These are phyloP conservation scores for Phytophthora parvispora DNA, from an alignment of 352 stramenopile genomes.

Conservation along the genomic window DNA sequence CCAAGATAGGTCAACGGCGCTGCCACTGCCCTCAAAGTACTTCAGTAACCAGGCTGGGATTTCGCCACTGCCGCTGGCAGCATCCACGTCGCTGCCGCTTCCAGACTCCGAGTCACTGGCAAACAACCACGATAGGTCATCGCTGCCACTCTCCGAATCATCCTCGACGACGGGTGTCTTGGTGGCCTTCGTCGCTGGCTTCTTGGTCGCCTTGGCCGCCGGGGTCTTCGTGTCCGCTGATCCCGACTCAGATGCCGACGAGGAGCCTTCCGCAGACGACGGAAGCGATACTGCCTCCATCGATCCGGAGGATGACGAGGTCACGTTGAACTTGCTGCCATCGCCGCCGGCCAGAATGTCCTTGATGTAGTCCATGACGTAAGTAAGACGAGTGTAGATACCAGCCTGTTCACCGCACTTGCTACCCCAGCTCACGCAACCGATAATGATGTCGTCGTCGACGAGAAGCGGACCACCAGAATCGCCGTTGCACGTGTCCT, in stretches of 20 bases:
- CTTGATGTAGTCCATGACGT: conserved; percentile 69
- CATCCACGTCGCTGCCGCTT: background rate
- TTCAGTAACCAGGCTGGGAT: background rate
- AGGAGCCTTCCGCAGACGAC: conserved; percentile 1
- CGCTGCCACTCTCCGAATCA: background rate
- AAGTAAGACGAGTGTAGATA: conserved; percentile 66
- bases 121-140: background rate
- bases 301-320: conserved; percentile 6
- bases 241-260: background rate
- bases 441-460: conserved; percentile 53
- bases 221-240: background rate
- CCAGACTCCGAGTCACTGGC: background rate
- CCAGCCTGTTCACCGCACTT: conserved; percentile 62
- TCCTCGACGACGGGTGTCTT: background rate
- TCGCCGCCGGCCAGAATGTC: conserved; percentile 55
- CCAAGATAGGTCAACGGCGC: conserved; percentile 1
- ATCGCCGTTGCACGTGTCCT: conserved; percentile 77
- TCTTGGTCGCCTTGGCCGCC: background rate
- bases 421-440: conserved; percentile 76
- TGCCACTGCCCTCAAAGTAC: background rate
- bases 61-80: background rate
- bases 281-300: background rate
- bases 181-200: background rate
- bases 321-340: conserved; percentile 26
- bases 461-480: conserved; percentile 70